These are phyloP conservation scores for Magnaporthiopsis rhizophila DNA, from an alignment of 2,329 filamentous ascomycete species.

Conservation along the genomic window DNA sequence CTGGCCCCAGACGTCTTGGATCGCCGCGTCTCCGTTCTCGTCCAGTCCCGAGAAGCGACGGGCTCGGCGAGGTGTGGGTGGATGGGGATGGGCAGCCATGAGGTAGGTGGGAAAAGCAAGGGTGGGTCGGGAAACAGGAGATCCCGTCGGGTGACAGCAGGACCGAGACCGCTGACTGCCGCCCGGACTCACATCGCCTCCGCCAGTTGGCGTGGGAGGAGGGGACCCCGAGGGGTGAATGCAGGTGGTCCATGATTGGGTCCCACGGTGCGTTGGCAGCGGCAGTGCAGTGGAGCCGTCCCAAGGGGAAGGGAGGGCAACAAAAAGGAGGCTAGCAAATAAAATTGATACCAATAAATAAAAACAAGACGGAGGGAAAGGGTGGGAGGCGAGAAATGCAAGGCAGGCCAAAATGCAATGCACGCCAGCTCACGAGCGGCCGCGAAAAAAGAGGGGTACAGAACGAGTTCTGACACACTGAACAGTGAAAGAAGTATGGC, in stretches of 20 bases:
- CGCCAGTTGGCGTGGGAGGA: not conserved
- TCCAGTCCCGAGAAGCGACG: not conserved
- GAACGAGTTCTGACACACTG: not conserved
- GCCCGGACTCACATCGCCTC: not conserved
- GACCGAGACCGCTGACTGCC: not conserved
- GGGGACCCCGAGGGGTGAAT: not conserved
- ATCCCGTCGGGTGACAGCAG: not conserved
- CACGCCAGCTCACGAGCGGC: constrained; percentile 1
- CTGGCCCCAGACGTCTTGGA: not conserved
- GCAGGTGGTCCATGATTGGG: constrained; percentile 9
- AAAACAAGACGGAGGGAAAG: constrained; percentile 8
- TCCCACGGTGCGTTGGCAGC: constrained; percentile 10
- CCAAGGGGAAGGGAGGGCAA: not conserved
- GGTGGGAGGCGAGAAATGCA: not conserved
- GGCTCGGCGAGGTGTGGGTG: not conserved
- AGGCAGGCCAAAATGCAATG: not conserved
- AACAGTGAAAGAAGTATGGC: too few relatives aligned
- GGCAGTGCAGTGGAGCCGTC: constrained; percentile 4
- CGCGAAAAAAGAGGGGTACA: not conserved
- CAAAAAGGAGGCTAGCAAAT: constrained; percentile 3
- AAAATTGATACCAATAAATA: constrained; percentile 4
- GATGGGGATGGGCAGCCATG: not conserved
- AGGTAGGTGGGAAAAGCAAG: not conserved
- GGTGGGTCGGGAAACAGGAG: not conserved
- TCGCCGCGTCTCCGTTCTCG: not conserved